Conservation (phyloP, 169 alveolate genomes). For the Plasmodium vinckei region DNA sequence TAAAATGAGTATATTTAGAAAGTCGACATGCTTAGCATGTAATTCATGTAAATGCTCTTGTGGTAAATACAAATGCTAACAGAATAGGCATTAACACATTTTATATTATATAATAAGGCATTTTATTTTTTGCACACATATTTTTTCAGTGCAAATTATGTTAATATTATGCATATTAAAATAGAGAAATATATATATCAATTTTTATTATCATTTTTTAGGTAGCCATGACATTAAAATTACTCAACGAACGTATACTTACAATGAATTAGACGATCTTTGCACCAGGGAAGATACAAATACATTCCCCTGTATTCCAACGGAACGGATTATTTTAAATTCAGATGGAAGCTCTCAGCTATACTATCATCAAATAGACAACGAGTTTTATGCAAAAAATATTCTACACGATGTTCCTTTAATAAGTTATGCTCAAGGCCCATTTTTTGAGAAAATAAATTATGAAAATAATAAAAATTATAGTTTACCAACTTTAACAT, state of each 20-base stretch:
- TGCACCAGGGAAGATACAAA: constrained; percentile 6
- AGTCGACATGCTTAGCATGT: constrained; percentile 54
- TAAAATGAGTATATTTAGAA: constrained; percentile 50
- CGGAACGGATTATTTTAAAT: constrained; percentile 50
- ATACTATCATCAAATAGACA: constrained; percentile 73
- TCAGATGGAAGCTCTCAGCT: constrained; percentile 28
- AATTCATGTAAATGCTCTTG: constrained; percentile 65
- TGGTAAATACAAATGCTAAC: constrained; percentile 25
- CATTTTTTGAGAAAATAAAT: constrained; percentile 41
- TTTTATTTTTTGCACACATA: too few relatives aligned
- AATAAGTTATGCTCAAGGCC: constrained; percentile 74
- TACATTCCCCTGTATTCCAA: constrained; percentile 47
- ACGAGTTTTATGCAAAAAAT: constrained; percentile 66
- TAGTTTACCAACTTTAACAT: constrained; percentile 56
- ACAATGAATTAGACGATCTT: constrained; percentile 38
- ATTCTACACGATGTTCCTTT: constrained; percentile 64
- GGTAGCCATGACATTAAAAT: constrained; percentile 24
- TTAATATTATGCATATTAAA: too few relatives aligned
- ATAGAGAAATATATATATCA: not conserved
- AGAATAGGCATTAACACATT: too few relatives aligned
- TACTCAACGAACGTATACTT: constrained; percentile 69
- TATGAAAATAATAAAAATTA: constrained; percentile 22
- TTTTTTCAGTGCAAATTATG: too few relatives aligned
- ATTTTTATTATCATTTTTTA: not conserved
- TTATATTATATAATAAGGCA: too few relatives aligned